Evolutionary conservation across 495 filamentous ascomycete genomes (phyloP), one percentile per base, ranked within the genome.

Genomic region (Aspergillus saccharolyticus): DNA sequence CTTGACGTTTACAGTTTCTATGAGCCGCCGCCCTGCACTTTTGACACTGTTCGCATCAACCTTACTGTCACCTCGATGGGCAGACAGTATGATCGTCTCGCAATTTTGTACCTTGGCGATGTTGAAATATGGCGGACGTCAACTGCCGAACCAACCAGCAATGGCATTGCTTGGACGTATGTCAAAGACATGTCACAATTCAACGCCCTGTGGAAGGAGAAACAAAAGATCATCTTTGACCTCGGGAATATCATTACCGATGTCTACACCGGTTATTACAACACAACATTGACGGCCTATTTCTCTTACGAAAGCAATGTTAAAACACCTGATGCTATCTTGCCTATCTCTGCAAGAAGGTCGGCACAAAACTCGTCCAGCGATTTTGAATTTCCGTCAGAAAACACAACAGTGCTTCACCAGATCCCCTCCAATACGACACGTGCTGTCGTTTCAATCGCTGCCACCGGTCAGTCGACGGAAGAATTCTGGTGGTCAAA

Each of bases 401-500:
- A 89, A 25, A 83, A 81, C 33, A 87, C 88, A 0, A 80, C 78
- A 0, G 69, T 74, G 2, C 54, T 55, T 14, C 81, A 84, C 60
- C 77, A 71, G 4, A 70, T 92, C 47, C 89, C 89, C 0, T 72
- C 71, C 21, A 85, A 87, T 59, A 74, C 76, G 2, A 81, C 81
- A 53, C 83, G 85, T 49, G 91, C 91, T 5, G 80, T 93, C 10
- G 83, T 95, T 33, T 85, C 86, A 4, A 77, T 96, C 4, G 84
- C 84, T 0, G 88, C 89, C 14, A 89, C 85, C 64, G 91, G 90
- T 0, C 91, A 96, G 62, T 80, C 81, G 0, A 70, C 73, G 0
- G 91, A 96, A 65, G 91, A 96, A 61, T 96, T 96, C 64, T 96
- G 91, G 90, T 96, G 88, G 79, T 83, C 80, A 19, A 95, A 95